phyloP scores from a whole-genome alignment of 2,329 filamentous ascomycete species.

The Aspergillus sp. region DNA sequence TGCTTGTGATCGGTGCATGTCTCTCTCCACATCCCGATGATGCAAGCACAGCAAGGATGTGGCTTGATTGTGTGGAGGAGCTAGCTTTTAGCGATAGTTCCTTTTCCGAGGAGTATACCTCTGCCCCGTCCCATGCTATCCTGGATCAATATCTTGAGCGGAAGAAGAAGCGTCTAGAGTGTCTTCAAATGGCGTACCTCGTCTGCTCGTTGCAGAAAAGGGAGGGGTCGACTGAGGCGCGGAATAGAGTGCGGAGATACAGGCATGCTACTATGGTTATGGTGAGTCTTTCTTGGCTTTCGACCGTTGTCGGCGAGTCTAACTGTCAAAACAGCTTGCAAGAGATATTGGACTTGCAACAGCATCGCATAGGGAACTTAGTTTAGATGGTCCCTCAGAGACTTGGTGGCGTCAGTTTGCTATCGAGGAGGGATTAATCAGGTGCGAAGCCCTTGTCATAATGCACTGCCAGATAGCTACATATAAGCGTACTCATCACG shows the following conservation, averaged over 20 bases:
- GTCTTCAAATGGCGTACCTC: constrained; percentile 25
- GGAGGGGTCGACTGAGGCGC: constrained; percentile 22
- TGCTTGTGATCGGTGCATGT: constrained; percentile 30
- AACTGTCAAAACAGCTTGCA: constrained; percentile 13
- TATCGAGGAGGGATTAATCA: constrained; percentile 27
- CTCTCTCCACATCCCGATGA: constrained; percentile 22
- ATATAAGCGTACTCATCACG: neutral
- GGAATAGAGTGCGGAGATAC: constrained; percentile 21
- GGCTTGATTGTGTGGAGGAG: constrained; percentile 23
- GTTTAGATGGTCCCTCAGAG: constrained; percentile 6
- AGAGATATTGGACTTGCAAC: constrained; percentile 18
- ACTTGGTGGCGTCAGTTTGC: constrained; percentile 24
- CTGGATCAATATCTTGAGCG: neutral
- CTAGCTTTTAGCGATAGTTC: constrained; percentile 20
- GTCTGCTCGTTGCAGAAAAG: constrained; percentile 26
- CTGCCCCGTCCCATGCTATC: neutral
- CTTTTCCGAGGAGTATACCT: constrained; percentile 4
- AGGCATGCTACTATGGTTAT: constrained; percentile 25
- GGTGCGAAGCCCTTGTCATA: constrained; percentile 10
- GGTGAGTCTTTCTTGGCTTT: constrained; percentile 8
- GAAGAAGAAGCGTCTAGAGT: constrained; percentile 19
- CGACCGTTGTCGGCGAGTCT: neutral
- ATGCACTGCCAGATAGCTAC: too few species aligned
- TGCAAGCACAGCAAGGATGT: constrained; percentile 14
- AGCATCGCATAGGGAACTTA: constrained; percentile 17